Evolutionary conservation across 148 eudicot species (phyloP).

Genomic region (Heliamphora exappendiculata): DNA sequence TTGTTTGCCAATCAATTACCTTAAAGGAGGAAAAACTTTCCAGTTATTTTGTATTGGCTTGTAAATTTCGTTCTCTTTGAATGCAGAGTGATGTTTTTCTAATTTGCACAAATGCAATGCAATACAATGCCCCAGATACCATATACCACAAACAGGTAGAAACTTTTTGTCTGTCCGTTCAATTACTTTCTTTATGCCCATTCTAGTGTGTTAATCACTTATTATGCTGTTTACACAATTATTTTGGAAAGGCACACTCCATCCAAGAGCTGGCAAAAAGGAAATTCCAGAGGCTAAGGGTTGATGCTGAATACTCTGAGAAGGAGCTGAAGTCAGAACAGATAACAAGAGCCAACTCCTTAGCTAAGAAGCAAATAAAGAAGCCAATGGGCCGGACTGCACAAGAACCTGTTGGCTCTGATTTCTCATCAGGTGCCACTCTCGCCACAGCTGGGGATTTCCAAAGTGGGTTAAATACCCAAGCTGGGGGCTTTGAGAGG

Average conservation of each 20-base stretch:
- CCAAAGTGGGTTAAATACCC: constrained; percentile 29
- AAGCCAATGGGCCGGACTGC: constrained; percentile 33
- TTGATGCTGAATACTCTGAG: constrained; percentile 33
- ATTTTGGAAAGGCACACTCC: constrained; percentile 58
- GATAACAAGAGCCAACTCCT: constrained; percentile 29
- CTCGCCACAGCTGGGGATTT: constrained; percentile 37
- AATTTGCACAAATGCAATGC: constrained; percentile 89
- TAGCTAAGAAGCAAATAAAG: constrained; percentile 44
- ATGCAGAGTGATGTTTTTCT: constrained; percentile 81
- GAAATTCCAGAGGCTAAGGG: constrained; percentile 60
- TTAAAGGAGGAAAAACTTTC: neutral
- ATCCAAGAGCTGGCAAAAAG: constrained; percentile 79
- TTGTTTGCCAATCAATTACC: neutral
- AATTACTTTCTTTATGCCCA: neutral
- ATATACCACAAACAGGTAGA: constrained; percentile 78
- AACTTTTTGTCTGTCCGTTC: neutral
- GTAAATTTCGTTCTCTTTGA: constrained; percentile 18
- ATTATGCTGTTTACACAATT: neutral
- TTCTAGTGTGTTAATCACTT: constrained; percentile 8
- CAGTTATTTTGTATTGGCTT: neutral
- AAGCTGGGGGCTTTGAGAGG: constrained; percentile 32
- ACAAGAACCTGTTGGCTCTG: constrained; percentile 64
- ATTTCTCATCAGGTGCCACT: constrained; percentile 56
- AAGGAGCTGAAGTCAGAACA: constrained; percentile 56
- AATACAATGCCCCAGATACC: constrained; percentile 86